phyloP scores from a whole-genome alignment of 2,329 filamentous ascomycete species.

The Metarhizium album region DNA sequence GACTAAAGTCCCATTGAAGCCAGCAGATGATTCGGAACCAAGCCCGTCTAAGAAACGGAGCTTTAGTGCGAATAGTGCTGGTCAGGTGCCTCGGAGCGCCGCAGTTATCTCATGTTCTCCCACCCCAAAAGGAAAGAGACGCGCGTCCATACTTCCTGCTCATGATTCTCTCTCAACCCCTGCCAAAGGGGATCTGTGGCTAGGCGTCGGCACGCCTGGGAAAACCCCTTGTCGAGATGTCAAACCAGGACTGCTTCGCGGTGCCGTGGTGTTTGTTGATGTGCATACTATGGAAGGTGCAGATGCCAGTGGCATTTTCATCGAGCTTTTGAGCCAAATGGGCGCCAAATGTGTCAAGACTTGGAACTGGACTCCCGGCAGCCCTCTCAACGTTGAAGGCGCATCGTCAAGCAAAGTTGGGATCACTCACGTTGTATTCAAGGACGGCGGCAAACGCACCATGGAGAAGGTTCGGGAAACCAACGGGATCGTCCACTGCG shows the following conservation, averaged over 20 bases:
- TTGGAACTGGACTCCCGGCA: conserved; percentile 61
- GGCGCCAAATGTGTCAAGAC: conserved; percentile 68
- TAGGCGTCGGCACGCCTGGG: conserved; percentile 42
- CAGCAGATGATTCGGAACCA: conserved; percentile 48
- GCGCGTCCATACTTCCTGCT: neutral
- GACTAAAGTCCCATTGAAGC: conserved; percentile 66
- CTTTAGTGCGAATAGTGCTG: conserved; percentile 36
- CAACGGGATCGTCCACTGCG: conserved; percentile 67
- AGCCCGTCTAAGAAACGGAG: conserved; percentile 38
- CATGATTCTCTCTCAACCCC: conserved; percentile 16
- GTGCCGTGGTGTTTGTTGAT: conserved; percentile 72
- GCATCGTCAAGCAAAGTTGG: conserved; percentile 44
- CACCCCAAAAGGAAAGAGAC: conserved; percentile 29
- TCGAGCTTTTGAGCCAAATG: conserved; percentile 69
- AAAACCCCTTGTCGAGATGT: conserved; percentile 45
- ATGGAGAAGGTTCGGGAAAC: conserved; percentile 69
- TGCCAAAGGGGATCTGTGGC: conserved; percentile 41
- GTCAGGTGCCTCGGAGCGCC: conserved; percentile 33
- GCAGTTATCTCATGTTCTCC: conserved; percentile 46
- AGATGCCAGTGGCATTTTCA: conserved; percentile 71
- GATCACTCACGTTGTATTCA: conserved; percentile 84
- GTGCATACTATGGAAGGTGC: conserved; percentile 73
- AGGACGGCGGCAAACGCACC: conserved; percentile 72
- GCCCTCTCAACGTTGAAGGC: conserved; percentile 22
- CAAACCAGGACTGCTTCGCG: conserved; percentile 46